Conservation (phyloP, 352 stramenopile species). For the Globisporangium splendens region DNA sequence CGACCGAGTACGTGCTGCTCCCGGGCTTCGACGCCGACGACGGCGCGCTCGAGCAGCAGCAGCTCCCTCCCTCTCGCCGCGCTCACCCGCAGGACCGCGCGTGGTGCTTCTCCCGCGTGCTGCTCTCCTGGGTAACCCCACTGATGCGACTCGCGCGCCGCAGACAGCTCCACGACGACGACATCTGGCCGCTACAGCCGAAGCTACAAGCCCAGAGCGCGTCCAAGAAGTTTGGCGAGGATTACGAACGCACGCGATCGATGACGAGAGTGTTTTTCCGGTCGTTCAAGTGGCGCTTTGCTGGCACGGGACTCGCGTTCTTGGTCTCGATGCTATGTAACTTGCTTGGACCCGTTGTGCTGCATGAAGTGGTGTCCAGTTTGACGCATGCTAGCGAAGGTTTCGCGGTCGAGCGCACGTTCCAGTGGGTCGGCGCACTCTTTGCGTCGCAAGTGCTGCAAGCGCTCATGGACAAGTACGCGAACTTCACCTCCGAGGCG, state of each 20-base stretch:
- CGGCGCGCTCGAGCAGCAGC: no score
- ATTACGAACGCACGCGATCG: constrained; percentile 27
- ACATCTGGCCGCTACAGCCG: constrained; percentile 39
- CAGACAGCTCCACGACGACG: constrained; percentile 38
- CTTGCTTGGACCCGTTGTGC: constrained; percentile 48
- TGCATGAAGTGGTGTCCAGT: constrained; percentile 34
- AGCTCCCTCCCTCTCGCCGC: no score
- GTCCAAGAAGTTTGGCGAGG: constrained; percentile 19
- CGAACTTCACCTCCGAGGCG: constrained; percentile 39
- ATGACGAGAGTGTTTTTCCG: constrained; percentile 28
- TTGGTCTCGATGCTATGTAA: constrained; percentile 46
- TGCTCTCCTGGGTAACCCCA: constrained; percentile 50
- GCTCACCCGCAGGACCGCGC: no score
- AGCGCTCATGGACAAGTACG: constrained; percentile 46
- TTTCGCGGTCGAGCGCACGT: constrained; percentile 18
- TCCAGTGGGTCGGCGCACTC: constrained; percentile 35
- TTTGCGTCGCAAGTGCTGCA: constrained; percentile 54
- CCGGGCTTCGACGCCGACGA: no score
- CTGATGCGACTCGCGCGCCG: constrained; percentile 39
- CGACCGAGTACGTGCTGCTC: no score
- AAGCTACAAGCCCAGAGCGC: constrained; percentile 23
- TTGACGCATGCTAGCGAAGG: constrained; percentile 17
- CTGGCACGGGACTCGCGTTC: constrained; percentile 37
- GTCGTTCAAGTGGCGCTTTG: constrained; percentile 31
- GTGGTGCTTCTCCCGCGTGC: constrained; percentile 25